These are phyloP conservation scores for Erucastrum elatum DNA, from an alignment of 345 rosid species.

Conservation along the genomic window DNA sequence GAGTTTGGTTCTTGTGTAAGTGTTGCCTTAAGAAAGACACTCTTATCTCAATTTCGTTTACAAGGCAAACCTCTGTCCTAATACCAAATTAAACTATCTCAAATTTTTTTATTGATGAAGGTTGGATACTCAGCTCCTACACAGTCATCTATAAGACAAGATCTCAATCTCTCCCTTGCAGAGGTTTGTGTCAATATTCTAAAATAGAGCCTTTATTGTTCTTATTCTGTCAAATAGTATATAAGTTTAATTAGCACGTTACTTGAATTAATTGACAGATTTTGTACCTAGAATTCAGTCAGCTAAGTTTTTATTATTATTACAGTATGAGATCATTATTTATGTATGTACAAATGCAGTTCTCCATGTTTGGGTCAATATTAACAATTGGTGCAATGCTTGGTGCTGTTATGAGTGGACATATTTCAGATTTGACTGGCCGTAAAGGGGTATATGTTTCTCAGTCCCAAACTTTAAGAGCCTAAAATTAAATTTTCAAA, in stretches of 20 bases:
- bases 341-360: constrained; percentile 46
- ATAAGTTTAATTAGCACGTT: background rate
- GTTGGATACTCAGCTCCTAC: constrained; percentile 96
- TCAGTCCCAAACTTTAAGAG: background rate
- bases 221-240: background rate
- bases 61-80: background rate
- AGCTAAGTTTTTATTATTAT: no score
- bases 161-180: constrained; percentile 69
- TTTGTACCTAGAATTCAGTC: no score
- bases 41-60: background rate
- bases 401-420: constrained; percentile 86
- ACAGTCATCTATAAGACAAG: constrained; percentile 78
- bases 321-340: background rate
- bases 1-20: constrained; percentile 95
- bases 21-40: background rate
- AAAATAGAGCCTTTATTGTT: no score
- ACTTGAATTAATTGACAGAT: no score
- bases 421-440: constrained; percentile 69
- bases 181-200: constrained; percentile 65
- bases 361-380: constrained; percentile 93
- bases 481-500: no score
- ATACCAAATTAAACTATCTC: no score
- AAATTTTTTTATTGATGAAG: constrained; percentile 65
- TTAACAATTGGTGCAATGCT: constrained; percentile 93
- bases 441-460: constrained; percentile 72